phyloP scores from a whole-genome alignment of 106 monocot genomes.

The Dioscorea dumetorum region DNA sequence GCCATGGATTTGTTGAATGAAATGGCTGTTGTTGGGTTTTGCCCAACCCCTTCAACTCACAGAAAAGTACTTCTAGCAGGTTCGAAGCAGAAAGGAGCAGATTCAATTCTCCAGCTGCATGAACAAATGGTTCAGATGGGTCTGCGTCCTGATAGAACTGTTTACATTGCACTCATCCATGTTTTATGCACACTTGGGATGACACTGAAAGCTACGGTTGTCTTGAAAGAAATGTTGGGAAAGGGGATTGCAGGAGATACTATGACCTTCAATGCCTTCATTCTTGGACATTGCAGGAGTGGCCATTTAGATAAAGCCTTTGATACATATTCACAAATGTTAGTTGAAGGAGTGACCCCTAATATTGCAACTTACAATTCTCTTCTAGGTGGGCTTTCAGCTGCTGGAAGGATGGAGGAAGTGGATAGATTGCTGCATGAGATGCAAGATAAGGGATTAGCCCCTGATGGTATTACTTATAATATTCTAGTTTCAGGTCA shows the following conservation, averaged over 20 bases:
- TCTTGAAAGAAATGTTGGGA: conserved; percentile 54
- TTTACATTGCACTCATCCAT: conserved; percentile 63
- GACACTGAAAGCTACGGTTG: conserved; percentile 44
- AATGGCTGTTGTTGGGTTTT: conserved; percentile 43
- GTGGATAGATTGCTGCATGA: conserved; percentile 43
- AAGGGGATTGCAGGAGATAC: conserved; percentile 48
- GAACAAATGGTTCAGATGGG: conserved; percentile 39
- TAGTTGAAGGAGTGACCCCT: conserved; percentile 41
- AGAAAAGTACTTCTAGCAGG: conserved; percentile 52
- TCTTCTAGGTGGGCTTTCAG: conserved; percentile 49
- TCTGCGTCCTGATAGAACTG: conserved; percentile 40
- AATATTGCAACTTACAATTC: conserved; percentile 68
- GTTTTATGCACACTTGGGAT: conserved; percentile 65
- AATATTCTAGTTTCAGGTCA: conserved; percentile 69
- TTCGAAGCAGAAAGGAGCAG: conserved; percentile 31
- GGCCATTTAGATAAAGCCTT: conserved; percentile 70
- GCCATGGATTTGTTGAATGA: conserved; percentile 52
- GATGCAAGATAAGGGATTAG: conserved; percentile 50
- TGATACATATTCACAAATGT: conserved; percentile 47
- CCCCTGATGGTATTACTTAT: conserved; percentile 55
- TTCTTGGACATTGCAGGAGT: conserved; percentile 68
- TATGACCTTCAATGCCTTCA: conserved; percentile 58
- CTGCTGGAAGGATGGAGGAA: conserved; percentile 51
- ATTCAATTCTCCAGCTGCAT: conserved; percentile 58
- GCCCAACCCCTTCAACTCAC: conserved; percentile 39